Evolutionary conservation across 2,329 filamentous ascomycete species (phyloP).

Genomic region (Penicillium sp.): DNA sequence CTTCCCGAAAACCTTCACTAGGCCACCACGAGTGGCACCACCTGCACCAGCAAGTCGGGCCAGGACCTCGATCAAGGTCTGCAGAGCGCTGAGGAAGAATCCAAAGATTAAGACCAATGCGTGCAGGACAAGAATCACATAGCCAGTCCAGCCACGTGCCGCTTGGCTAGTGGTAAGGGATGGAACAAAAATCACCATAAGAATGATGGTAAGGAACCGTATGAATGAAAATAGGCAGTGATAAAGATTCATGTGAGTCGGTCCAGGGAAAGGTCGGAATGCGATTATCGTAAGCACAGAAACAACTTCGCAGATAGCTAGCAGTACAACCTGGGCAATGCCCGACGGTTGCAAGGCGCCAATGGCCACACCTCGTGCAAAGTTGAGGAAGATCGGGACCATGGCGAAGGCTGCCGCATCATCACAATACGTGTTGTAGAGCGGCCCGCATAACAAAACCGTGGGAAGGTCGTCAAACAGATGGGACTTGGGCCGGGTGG

Average conservation of each 20-base stretch:
- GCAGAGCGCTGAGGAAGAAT: constrained; percentile 88
- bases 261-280: constrained; percentile 84
- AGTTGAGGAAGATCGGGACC: constrained; percentile 79
- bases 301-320: constrained; percentile 93
- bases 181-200: constrained; percentile 83
- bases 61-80: constrained; percentile 85
- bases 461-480: constrained; percentile 93
- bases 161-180: constrained; percentile 76
- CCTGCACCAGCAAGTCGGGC: constrained; percentile 82
- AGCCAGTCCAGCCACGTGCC: constrained; percentile 91
- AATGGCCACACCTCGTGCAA: constrained; percentile 84
- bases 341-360: constrained; percentile 91
- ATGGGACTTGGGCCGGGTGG: constrained; percentile 77
- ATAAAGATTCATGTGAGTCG: constrained; percentile 97
- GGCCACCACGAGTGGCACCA: constrained; percentile 72
- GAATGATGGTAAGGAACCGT: constrained; percentile 71
- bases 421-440: constrained; percentile 98
- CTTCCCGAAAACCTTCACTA: constrained; percentile 87
- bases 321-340: constrained; percentile 85
- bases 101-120: constrained; percentile 82
- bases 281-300: constrained; percentile 83
- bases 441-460: constrained; percentile 82
- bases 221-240: constrained; percentile 81
- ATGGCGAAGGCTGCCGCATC: constrained; percentile 87
- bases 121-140: constrained; percentile 84